Conservation (phyloP, 768 basidiomycete genomes). For the Lentinula detonsa region DNA sequence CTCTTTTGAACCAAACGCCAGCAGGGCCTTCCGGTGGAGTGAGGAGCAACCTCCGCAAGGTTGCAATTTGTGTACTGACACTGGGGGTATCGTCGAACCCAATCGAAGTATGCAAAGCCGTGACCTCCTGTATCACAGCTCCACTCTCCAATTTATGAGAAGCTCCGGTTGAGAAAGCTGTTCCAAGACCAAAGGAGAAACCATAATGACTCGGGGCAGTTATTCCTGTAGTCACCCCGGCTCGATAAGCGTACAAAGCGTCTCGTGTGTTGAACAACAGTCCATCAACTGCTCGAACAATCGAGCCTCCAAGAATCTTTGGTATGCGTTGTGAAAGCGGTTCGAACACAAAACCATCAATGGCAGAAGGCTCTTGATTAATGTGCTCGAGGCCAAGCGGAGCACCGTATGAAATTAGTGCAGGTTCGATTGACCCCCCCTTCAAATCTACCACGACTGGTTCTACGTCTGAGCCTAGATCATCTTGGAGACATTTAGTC, state of each 20-base stretch:
- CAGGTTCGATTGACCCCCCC: slow-evolving; percentile 63
- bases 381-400: slow-evolving; percentile 70
- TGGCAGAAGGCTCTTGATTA: slow-evolving; percentile 57
- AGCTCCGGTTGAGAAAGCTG: slow-evolving; percentile 57
- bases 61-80: slow-evolving; percentile 77
- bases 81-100: slow-evolving; percentile 44
- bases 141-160: slow-evolving; percentile 52
- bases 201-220: slow-evolving; percentile 49
- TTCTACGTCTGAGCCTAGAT: slow-evolving; percentile 9
- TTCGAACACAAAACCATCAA: slow-evolving; percentile 59
- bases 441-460: slow-evolving; percentile 52
- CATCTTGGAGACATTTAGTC: slow-evolving; percentile 16
- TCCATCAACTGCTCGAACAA: slow-evolving; percentile 71
- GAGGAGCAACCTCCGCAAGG: slow-evolving; percentile 61
- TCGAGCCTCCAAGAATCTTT: slow-evolving; percentile 40
- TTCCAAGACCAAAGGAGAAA: slow-evolving; percentile 60
- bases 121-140: slow-evolving; percentile 57
- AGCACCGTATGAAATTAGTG: slow-evolving; percentile 66
- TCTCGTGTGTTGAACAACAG: slow-evolving; percentile 64
- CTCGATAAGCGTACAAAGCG: slow-evolving; percentile 66
- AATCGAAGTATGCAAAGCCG: slow-evolving; percentile 63
- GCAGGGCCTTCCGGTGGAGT: slow-evolving; percentile 29
- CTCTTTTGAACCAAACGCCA: slow-evolving; percentile 40
- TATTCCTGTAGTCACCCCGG: slow-evolving; percentile 67
- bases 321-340: slow-evolving; percentile 43